Evolutionary conservation across 2,329 filamentous ascomycete genomes (phyloP), one percentile per base, ranked within the genome.

Genomic region (Xylaria sp.): DNA sequence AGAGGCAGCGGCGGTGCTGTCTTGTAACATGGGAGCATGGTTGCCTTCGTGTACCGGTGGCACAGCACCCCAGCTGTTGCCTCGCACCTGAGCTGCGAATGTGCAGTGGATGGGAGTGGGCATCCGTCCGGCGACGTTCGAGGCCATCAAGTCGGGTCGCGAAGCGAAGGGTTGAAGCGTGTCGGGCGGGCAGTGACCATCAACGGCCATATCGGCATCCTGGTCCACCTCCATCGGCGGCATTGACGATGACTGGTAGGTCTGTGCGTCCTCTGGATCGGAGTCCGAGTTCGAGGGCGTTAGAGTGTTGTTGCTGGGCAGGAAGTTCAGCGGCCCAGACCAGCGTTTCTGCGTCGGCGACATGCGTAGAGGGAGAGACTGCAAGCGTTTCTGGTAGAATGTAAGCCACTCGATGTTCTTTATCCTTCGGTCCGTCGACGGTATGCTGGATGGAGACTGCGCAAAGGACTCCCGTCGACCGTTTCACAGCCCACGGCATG

Each of bases 81-180:
- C 86, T 65, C 85, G 83, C 28, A 88, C 81, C 74, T 89, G 86
- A 2, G 84, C 83, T 1, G 86, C 84, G 74, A 89, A 89, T 60
- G 80, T 87, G 69, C 85, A 85, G 72, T 89, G 84, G n/a, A 89
- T 88, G 1, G 87, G 87, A 1, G 88, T 89, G 2, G 87, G 87
- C 78, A 89, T 84, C 57, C 87, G 86, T 66, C 83, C 82, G 23
- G 81, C 81, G 55, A 80, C 74, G 66, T 75, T 80, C n/a, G 78
- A 65, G 9, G 74, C 76, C 37, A 75, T 57, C 9, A 72, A 72
- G 41, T 82, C 78, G 3, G 76, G 77, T 31, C 81, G 81, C 18
- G 75, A 75, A 3, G 76, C 67, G 3, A 75, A 78, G 0, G 80
- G 76, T 1, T 76, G 75, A n/a, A 80, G 69, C 57, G 77, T 70